These are phyloP conservation scores for Kodamaea kaohsiungensis DNA, from an alignment of 805 yeast species.

Conservation along the genomic window DNA sequence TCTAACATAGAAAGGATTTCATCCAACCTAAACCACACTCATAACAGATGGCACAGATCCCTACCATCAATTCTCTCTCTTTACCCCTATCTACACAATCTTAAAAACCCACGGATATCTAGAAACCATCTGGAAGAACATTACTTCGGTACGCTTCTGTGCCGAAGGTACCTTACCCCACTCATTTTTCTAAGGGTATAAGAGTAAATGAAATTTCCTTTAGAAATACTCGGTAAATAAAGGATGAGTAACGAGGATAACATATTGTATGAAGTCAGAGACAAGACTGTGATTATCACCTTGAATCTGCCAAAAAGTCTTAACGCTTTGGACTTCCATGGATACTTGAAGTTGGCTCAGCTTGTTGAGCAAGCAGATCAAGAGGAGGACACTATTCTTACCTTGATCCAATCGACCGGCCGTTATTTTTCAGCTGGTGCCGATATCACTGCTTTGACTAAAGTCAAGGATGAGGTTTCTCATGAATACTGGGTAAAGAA, in stretches of 20 bases:
- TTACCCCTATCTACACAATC: background rate
- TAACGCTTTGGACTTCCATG: conserved; percentile 68
- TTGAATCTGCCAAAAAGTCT: conserved; percentile 59
- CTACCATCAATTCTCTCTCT: background rate
- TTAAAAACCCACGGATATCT: background rate
- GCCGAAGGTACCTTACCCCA: background rate
- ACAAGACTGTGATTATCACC: conserved; percentile 59
- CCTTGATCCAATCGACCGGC: conserved; percentile 71
- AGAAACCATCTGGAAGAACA: background rate
- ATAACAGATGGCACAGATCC: no score
- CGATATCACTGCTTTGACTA: conserved; percentile 49
- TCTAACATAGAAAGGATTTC: no score
- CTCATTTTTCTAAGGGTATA: background rate
- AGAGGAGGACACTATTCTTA: conserved; percentile 60
- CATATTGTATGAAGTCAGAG: conserved; percentile 45
- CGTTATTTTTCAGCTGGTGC: conserved; percentile 86
- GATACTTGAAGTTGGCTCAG: conserved; percentile 61
- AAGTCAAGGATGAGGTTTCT: conserved; percentile 34
- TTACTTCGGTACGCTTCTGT: background rate
- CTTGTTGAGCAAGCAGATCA: conserved; percentile 61
- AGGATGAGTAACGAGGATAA: conserved; percentile 21
- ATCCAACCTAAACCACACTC: background rate
- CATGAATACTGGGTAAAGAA: conserved; percentile 51
- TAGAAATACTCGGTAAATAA: background rate
- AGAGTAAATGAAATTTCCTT: background rate